Evolutionary conservation across 140 eudicot genomes (phyloP).

Genomic region (Flaveria floridana): DNA sequence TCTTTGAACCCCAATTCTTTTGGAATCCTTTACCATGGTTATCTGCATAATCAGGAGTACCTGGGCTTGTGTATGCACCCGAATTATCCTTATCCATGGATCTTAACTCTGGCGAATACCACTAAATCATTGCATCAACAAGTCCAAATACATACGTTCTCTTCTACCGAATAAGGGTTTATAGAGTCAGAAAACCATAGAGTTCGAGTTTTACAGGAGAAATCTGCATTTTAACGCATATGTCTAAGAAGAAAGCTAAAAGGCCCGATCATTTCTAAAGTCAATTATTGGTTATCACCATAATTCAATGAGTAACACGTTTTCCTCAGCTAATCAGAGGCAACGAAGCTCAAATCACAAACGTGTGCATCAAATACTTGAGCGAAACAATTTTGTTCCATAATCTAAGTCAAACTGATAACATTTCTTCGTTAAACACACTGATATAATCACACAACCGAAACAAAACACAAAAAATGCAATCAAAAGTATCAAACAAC

Average conservation of each 20-base stretch:
- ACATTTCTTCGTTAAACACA: not conserved
- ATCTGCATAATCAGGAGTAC: conserved; percentile 54
- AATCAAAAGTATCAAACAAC: not conserved
- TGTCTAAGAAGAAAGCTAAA: no score
- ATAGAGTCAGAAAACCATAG: no score
- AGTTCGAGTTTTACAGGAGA: not conserved
- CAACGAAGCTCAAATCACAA: not conserved
- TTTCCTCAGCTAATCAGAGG: not conserved
- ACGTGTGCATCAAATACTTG: not conserved
- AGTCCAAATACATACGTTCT: conserved; percentile 9
- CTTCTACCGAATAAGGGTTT: not conserved
- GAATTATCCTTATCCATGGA: conserved; percentile 53
- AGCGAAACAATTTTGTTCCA: not conserved
- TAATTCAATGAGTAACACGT: not conserved
- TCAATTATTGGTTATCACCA: not conserved
- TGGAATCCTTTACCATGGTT: conserved; percentile 42
- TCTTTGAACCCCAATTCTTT: conserved; percentile 70
- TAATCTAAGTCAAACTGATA: not conserved
- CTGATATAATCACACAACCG: not conserved
- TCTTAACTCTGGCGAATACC: conserved; percentile 28
- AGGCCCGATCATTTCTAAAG: no score
- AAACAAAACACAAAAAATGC: not conserved
- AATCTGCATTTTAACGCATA: conserved; percentile 15
- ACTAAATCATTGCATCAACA: conserved; percentile 9
- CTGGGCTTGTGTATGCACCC: conserved; percentile 69